A percentile compares a stretch with the other conserved stretches of the same genome.
phyloP scores from a whole-genome alignment of 2,329 filamentous ascomycete species.

The Claviceps purpurea region DNA sequence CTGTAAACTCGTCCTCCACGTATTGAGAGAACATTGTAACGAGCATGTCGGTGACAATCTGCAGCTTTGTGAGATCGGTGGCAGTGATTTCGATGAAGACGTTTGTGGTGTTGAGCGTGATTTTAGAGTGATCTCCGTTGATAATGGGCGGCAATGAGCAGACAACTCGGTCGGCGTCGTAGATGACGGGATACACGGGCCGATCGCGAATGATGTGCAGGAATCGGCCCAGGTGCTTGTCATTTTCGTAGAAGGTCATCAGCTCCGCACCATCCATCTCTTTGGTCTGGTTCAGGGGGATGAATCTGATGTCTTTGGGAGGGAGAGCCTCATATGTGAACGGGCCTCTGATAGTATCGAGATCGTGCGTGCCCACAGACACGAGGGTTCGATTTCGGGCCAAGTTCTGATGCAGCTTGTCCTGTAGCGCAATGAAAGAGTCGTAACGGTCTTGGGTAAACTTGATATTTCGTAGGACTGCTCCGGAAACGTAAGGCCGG shows the following conservation, averaged over 20 bases:
- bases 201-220: slow-evolving; percentile 91
- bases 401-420: slow-evolving; percentile 94
- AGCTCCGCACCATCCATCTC: slow-evolving; percentile 77
- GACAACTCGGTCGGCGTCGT: slow-evolving; percentile 73
- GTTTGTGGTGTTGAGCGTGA: slow-evolving; percentile 79
- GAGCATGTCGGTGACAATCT: slow-evolving; percentile 90
- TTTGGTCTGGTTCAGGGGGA: slow-evolving; percentile 80
- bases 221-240: slow-evolving; percentile 81
- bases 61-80: slow-evolving; percentile 88
- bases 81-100: slow-evolving; percentile 96
- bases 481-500: slow-evolving; percentile 77
- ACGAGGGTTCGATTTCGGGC: slow-evolving; percentile 86
- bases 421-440: slow-evolving; percentile 94
- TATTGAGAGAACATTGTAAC: slow-evolving; percentile 96
- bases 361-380: slow-evolving; percentile 93
- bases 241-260: slow-evolving; percentile 91
- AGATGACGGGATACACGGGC: slow-evolving; percentile 90
- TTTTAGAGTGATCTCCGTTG: slow-evolving; percentile 95
- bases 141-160: slow-evolving; percentile 96
- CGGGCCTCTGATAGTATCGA: slow-evolving; percentile 84
- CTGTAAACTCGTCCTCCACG: slow-evolving; percentile 74
- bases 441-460: slow-evolving; percentile 89
- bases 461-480: slow-evolving; percentile 78
- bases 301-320: slow-evolving; percentile 86
- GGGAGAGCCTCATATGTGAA: slow-evolving; percentile 92